Evolutionary conservation across 2,329 filamentous ascomycete genomes (phyloP).

Genomic region (Septoria linicola): DNA sequence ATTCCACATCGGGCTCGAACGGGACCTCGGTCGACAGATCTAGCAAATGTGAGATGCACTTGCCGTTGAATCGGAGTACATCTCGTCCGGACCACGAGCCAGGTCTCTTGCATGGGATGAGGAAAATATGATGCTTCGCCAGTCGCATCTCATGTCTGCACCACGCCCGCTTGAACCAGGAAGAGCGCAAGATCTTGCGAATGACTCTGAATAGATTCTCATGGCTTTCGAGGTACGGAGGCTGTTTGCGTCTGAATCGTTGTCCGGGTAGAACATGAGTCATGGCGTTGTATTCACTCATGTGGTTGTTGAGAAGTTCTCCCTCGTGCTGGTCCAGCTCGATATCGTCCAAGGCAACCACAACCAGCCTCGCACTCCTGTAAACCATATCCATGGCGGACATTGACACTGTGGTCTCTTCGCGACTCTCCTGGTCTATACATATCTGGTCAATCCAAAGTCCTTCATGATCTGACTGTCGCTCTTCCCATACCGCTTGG

Average conservation of each 20-base stretch:
- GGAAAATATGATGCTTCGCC: constrained; percentile 43
- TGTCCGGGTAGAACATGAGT: constrained; percentile 33
- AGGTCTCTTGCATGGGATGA: constrained; percentile 39
- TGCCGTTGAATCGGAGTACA: constrained; percentile 43
- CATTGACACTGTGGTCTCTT: constrained; percentile 42
- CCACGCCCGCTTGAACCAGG: constrained; percentile 48
- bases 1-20: constrained; percentile 35
- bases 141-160: constrained; percentile 47
- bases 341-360: constrained; percentile 47
- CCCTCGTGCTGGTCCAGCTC: constrained; percentile 39
- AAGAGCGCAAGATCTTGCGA: constrained; percentile 42
- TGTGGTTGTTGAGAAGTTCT: constrained; percentile 41
- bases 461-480: constrained; percentile 39
- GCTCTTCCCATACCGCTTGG: constrained; percentile 43
- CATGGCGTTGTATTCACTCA: constrained; percentile 40
- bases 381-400: constrained; percentile 47
- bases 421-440: constrained; percentile 44
- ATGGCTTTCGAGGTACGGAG: constrained; percentile 35
- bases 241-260: constrained; percentile 36
- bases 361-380: constrained; percentile 42
- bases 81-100: constrained; percentile 24
- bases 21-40: constrained; percentile 38
- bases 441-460: constrained; percentile 50
- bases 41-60: constrained; percentile 44
- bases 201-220: constrained; percentile 36